Evolutionary conservation across 2,329 filamentous ascomycete species (phyloP).

Genomic region (Fusarium pseudocircinatum): DNA sequence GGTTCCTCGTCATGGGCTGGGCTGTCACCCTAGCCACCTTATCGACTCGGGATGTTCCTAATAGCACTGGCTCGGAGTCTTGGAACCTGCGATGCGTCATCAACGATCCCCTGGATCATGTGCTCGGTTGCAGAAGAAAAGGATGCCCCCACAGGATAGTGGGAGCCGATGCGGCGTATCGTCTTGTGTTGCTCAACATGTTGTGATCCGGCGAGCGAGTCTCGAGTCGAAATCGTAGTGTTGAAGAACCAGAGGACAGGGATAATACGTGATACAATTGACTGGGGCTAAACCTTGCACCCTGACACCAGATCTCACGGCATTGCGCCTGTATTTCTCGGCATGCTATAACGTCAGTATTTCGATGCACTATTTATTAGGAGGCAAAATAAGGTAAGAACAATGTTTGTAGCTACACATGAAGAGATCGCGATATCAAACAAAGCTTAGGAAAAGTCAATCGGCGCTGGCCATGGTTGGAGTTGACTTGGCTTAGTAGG

Average conservation of each 20-base stretch:
- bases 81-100: constrained; percentile 19
- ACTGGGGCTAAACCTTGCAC: constrained; percentile 35
- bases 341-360: constrained; percentile 31
- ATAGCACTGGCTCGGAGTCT: constrained; percentile 5
- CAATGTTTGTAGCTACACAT: neutral
- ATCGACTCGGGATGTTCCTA: neutral
- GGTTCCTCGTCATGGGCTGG: neutral
- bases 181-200: constrained; percentile 34
- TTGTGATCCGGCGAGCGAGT: constrained; percentile 20
- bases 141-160: constrained; percentile 24
- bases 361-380: neutral
- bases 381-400: neutral
- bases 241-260: constrained; percentile 19
- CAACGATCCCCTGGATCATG: constrained; percentile 20
- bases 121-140: neutral
- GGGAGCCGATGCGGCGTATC: constrained; percentile 40
- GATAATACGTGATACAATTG: constrained; percentile 28
- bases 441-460: neutral
- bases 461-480: neutral
- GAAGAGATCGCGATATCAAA: neutral
- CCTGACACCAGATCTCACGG: constrained; percentile 43
- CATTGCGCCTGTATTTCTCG: constrained; percentile 38
- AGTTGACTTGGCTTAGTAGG: neutral
- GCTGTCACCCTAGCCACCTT: neutral
- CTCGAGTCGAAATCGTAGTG: constrained; percentile 20